A percentile compares a stretch with the other conserved stretches of the same genome.
Conservation (phyloP, 2,329 filamentous ascomycete species). For the Epichloe glyceriae region DNA sequence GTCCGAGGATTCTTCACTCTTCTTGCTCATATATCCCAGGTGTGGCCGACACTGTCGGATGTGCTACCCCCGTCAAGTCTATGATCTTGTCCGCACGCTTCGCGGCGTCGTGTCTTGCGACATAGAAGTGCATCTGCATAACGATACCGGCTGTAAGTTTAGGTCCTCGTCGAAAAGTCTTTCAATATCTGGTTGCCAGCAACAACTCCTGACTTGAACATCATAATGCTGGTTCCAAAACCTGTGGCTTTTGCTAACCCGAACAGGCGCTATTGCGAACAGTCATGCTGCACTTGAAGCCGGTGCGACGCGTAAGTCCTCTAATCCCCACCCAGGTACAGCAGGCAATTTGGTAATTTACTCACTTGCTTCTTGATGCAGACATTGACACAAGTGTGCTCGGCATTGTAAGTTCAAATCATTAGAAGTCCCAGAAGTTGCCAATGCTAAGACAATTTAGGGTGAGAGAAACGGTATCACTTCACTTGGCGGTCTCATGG, state of each 20-base stretch:
- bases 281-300: constrained; percentile 78
- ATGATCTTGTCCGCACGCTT: constrained; percentile 73
- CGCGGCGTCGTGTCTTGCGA: constrained; percentile 45
- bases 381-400: constrained; percentile 7
- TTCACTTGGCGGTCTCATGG: constrained; percentile 9
- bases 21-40: not conserved
- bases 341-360: not conserved
- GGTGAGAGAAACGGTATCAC: constrained; percentile 8
- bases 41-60: constrained; percentile 90
- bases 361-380: not conserved
- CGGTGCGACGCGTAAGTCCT: constrained; percentile 50
- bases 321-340: not conserved
- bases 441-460: not conserved
- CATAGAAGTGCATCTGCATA: constrained; percentile 62
- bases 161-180: not conserved
- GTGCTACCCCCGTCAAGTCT: constrained; percentile 72
- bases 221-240: not conserved
- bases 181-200: no score
- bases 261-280: constrained; percentile 60
- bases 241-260: constrained; percentile 21
- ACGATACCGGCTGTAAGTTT: constrained; percentile 1
- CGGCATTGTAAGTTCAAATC: constrained; percentile 2
- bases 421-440: not conserved
- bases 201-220: no score
- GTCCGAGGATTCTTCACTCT: not conserved